Base-by-base conservation (phyloP, 2,329 filamentous ascomycete species). In the Didymosphaeria variabile region DNA sequence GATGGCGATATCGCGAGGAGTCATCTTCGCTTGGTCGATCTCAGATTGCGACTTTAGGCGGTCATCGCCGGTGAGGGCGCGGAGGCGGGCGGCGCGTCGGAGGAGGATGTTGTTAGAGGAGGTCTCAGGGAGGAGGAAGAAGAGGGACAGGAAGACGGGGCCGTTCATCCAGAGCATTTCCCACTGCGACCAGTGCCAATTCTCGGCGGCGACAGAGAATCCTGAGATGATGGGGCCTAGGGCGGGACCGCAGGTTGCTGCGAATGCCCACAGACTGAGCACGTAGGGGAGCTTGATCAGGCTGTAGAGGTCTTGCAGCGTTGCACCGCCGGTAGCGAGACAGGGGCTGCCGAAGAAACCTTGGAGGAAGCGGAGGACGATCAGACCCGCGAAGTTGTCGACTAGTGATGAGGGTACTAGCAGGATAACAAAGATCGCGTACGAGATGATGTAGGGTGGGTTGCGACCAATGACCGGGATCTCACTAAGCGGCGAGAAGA, bases 121-220 rank as follows among this genome's bases (percentile, higher is more conserved):
- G 0, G 93, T 97, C 78, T 97, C 93, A 1, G 92, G 92, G 0
- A 97, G 89, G 38, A 92, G 94, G 80, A 96, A 93, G 57, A 90
- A 91, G 76, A 95, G 92, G 59, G 93, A 77, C 17, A 91, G 66
- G 86, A 90, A 95, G 67, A 91, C 86, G 46, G 89, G 77, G 4
- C 85, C 88, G 38, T 91, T 83, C 32, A 96, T 75, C 76, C 96
- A 96, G 26, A 95, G 82, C 76, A 94, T 92, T 68, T 97, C 87
- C 90, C 91, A 94, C 79, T 94, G 93, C 0, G 94, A 84, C 91
- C 92, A 95, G 64, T 91, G 84, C 92, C 92, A 95, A 57, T 90
- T 90, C 0, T 84, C 79, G 0, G 86, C 86, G 63, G 93, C 89
- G 7, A 87, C 86, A 5, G 93, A 83, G 76, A 89, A 96, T 15